These are phyloP conservation scores for Phytophthora pseudosyringae DNA, from an alignment of 352 stramenopile species.

Conservation along the genomic window DNA sequence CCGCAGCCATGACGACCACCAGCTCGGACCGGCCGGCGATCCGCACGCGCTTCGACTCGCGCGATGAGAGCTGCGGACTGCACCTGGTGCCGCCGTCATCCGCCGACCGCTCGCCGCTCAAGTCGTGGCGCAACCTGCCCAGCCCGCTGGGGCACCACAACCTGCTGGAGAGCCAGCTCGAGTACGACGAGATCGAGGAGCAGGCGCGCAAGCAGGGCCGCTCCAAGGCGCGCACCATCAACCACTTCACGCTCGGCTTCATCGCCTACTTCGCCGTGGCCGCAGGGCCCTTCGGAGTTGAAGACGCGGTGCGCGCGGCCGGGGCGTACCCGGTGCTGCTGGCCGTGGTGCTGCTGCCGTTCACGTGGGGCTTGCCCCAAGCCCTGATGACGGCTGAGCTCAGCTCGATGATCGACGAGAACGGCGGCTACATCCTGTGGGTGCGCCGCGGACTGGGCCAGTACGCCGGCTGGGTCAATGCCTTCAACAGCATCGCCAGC, in stretches of 20 bases:
- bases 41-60: constrained; percentile 72
- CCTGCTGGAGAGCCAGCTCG: constrained; percentile 53
- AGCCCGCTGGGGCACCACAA: constrained; percentile 55
- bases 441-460: constrained; percentile 81
- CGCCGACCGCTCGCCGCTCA: constrained; percentile 75
- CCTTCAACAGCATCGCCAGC: constrained; percentile 86
- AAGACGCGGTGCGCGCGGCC: constrained; percentile 76
- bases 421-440: constrained; percentile 88
- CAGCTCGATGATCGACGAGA: constrained; percentile 87
- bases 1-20: constrained; percentile 20
- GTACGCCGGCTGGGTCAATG: constrained; percentile 86
- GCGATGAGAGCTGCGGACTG: constrained; percentile 53
- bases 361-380: constrained; percentile 86
- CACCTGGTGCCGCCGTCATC: constrained; percentile 80
- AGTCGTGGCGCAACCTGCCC: constrained; percentile 75
- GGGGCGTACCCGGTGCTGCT: constrained; percentile 75
- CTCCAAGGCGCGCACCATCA: constrained; percentile 71
- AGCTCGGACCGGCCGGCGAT: constrained; percentile 29
- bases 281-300: constrained; percentile 78
- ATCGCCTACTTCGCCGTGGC: constrained; percentile 88
- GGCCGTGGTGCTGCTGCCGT: constrained; percentile 73
- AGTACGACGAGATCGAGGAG: constrained; percentile 48
- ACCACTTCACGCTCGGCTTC: constrained; percentile 83
- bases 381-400: constrained; percentile 88
- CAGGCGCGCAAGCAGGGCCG: constrained; percentile 34